Evolutionary conservation across 2,329 filamentous ascomycete species (phyloP), one percentile per base, ranked within the genome.

Genomic region (Periconia sp.): DNA sequence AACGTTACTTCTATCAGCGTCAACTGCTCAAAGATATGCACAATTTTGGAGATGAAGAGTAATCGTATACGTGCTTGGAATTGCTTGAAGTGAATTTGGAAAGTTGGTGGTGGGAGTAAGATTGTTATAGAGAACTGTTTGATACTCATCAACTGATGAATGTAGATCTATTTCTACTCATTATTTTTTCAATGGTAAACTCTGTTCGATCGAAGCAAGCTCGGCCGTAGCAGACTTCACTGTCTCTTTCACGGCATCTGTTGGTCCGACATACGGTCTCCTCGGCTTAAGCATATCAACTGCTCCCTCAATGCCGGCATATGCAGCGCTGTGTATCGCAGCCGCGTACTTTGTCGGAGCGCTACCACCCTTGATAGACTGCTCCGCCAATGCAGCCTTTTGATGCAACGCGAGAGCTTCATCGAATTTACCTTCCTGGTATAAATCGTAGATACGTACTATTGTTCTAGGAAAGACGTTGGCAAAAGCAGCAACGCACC

Each of bases 341-440:
- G 83, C 84, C 0, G 85, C 86, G 65, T 86, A 88, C 73, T 89
- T 89, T 23, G 82, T 84, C 2, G 79, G 77, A 11, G 84, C 85
- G 63, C 89, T 86, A 11, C 86, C 86, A 14, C 79, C 77, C 73
- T 89, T 88, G 65, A 82, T 83, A 1, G 83, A 80, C 53, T 81
- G 81, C 71, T 89, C 86, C 0, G 85, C 85, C 49, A 88, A 72
- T 2, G 85, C 84, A 0, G 85, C 82, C 66, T 80, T 80, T 58
- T 78, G 75, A 61, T 89, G 85, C 66, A 89, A 69, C 52, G 73
- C 76, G 56, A 86, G 64, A 2, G 86, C 86, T 64, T 87, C 83
- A 1, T 78, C 71, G 8, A 44, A 65, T 63, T 80, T 81, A 1
- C 85, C 85, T 49, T 77, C 75, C 57, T 77, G 77, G 66, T 81